phyloP scores from a whole-genome alignment of 208 protist genomes.

The Lotmaria passim region DNA sequence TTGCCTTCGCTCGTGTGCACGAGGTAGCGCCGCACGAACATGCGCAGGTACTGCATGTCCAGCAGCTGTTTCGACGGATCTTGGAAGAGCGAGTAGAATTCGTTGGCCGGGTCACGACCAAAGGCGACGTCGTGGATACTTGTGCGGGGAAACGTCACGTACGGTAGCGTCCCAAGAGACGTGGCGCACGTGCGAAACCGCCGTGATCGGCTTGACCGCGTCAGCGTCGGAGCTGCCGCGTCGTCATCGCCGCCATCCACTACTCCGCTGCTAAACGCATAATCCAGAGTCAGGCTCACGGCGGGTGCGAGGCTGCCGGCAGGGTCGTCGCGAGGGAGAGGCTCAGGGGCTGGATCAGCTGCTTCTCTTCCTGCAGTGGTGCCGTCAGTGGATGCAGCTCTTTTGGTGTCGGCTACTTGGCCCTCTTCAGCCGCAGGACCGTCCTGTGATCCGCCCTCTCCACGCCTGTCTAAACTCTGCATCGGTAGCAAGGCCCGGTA shows the following conservation, averaged over 20 bases:
- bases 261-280: background rate
- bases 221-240: background rate
- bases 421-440: background rate
- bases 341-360: background rate
- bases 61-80: conserved; percentile 45
- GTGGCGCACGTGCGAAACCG: background rate
- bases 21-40: conserved; percentile 81
- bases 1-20: conserved; percentile 78
- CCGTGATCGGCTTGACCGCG: too few relatives aligned
- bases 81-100: conserved; percentile 70
- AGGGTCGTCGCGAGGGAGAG: background rate
- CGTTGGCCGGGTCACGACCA: conserved; percentile 49
- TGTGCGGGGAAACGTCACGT: conserved; percentile 67
- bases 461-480: background rate
- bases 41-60: conserved; percentile 85
- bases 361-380: background rate
- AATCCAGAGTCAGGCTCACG: background rate
- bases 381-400: background rate
- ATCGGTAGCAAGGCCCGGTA: background rate
- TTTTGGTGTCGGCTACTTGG: background rate
- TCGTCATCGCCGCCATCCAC: background rate
- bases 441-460: background rate
- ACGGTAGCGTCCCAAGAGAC: conserved; percentile 63
- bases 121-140: conserved; percentile 76
- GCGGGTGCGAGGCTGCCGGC: conserved; percentile 21